phyloP scores from a whole-genome alignment of 2,329 filamentous ascomycete species.

The Trichoderma sp. region DNA sequence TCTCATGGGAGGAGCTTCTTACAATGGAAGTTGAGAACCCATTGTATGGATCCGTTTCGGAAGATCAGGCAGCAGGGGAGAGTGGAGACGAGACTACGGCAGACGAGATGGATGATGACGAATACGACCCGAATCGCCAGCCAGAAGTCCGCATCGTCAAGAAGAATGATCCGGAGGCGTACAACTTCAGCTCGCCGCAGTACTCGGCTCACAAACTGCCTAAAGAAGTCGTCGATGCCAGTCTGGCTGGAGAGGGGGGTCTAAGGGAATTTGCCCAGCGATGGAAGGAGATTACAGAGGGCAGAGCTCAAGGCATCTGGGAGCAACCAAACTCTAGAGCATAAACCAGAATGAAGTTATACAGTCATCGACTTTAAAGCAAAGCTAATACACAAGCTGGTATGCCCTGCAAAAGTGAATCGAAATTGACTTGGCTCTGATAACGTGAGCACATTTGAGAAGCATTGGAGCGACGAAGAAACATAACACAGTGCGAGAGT shows the following conservation, averaged over 20 bases:
- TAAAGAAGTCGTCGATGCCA: conserved; percentile 82
- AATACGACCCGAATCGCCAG: conserved; percentile 60
- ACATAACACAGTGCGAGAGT: not conserved
- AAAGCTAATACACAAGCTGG: not conserved
- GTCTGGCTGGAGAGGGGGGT: conserved; percentile 69
- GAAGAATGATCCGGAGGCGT: conserved; percentile 85
- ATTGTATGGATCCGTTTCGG: conserved; percentile 52
- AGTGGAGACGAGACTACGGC: conserved; percentile 45
- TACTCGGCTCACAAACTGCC: conserved; percentile 97
- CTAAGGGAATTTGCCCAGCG: conserved; percentile 79
- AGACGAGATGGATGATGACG: conserved; percentile 48
- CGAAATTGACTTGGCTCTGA: conserved; percentile 14
- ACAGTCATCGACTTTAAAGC: not conserved
- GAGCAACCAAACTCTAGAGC: conserved; percentile 36
- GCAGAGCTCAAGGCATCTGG: conserved; percentile 48
- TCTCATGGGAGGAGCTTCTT: conserved; percentile 87
- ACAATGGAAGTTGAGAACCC: conserved; percentile 66
- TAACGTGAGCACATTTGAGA: not conserved
- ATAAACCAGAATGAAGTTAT: not conserved
- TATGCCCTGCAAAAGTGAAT: not conserved
- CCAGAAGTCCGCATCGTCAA: conserved; percentile 84
- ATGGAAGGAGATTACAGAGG: conserved; percentile 66
- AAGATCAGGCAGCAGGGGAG: conserved; percentile 39
- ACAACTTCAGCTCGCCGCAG: conserved; percentile 80
- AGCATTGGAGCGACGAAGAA: no score